Evolutionary conservation across 2,329 filamentous ascomycete genomes (phyloP).

Genomic region (Neocucurbitaria cava): DNA sequence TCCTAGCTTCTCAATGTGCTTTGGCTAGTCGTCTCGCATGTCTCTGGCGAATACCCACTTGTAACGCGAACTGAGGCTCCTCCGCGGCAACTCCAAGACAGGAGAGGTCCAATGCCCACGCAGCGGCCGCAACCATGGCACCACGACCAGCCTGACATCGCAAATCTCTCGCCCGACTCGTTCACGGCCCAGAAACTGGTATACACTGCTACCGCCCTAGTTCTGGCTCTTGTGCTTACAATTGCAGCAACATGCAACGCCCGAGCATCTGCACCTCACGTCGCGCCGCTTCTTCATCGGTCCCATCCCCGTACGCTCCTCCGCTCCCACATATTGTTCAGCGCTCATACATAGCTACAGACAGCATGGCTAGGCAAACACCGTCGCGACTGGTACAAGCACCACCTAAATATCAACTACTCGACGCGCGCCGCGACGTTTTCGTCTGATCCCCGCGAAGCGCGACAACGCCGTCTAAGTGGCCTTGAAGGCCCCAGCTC

Average conservation of each 20-base stretch:
- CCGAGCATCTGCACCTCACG: conserved; percentile 68
- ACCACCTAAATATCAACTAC: conserved; percentile 55
- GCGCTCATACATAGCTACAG: conserved; percentile 23
- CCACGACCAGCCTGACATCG: conserved; percentile 37
- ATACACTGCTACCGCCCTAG: conserved; percentile 10
- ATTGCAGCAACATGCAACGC: conserved; percentile 64
- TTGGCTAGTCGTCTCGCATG: conserved; percentile 19
- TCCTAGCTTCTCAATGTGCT: conserved; percentile 17
- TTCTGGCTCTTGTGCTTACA: conserved; percentile 12
- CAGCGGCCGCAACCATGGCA: conserved; percentile 42
- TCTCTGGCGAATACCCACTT: conserved; percentile 8
- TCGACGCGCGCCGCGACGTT: conserved; percentile 59
- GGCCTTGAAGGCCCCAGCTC: conserved; percentile 51
- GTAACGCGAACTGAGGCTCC: conserved; percentile 18
- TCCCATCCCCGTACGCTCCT: conserved; percentile 60
- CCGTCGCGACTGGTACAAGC: conserved; percentile 68
- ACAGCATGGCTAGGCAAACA: conserved; percentile 70
- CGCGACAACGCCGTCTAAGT: conserved; percentile 52
- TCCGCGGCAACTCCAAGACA: conserved; percentile 19
- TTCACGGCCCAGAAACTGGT: conserved; percentile 64
- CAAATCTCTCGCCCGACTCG: conserved; percentile 54
- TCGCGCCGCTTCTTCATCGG: conserved; percentile 69
- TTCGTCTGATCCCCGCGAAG: conserved; percentile 54
- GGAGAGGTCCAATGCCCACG: conserved; percentile 39
- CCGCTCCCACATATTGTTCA: conserved; percentile 2